Base-by-base conservation (phyloP, 2,329 filamentous ascomycete species). In the Alternaria arbusti region DNA sequence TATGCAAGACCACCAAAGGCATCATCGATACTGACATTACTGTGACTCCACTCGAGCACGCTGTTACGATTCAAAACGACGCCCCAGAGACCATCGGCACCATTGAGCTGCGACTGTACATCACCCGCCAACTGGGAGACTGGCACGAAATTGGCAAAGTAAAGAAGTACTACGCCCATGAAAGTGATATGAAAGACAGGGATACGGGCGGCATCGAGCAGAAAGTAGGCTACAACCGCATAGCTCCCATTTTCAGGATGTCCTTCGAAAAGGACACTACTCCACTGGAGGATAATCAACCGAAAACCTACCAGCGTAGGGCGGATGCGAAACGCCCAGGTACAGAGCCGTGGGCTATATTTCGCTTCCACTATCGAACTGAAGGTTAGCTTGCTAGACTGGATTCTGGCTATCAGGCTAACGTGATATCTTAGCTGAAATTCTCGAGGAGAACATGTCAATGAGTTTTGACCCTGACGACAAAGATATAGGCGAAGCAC, bases 21-120 rank as follows among this genome's bases (percentile, higher is more conserved):
- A 57, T 97, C 66, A 97, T 98, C 69, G 96, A 96, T 65, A 98
- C 96, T 0, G 93, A 91, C 6, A 88, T 99, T 72, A 96, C 97
- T 78, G 95, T 98, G 3, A 92, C 92, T 2, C 94, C 94, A 28
- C 93, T 97, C 2, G 91, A 91, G 28, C 50, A 45, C 7, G 13
- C 63, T 1, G 23, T 12, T 1, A 36, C 56, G 6, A 58, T 59
- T 2, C 61, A 67, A 52, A 59, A 59, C 7, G 60, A 71, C 5
- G 57, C 13, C 0, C 30, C 17, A 1, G 70, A 74, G 46, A 72
- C 61, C 0, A 64, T 79, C 8, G 78, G 78, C 3, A 76, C 71
- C 0, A 69, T 80, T 5, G 78, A 80, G 50, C n/a, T 79, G 6
- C 73, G 71, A 0, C 30, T 80, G 3, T 78, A 68, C 11, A 58